Conservation (phyloP, 345 rosid species). For the Rubroshorea leprosula region DNA sequence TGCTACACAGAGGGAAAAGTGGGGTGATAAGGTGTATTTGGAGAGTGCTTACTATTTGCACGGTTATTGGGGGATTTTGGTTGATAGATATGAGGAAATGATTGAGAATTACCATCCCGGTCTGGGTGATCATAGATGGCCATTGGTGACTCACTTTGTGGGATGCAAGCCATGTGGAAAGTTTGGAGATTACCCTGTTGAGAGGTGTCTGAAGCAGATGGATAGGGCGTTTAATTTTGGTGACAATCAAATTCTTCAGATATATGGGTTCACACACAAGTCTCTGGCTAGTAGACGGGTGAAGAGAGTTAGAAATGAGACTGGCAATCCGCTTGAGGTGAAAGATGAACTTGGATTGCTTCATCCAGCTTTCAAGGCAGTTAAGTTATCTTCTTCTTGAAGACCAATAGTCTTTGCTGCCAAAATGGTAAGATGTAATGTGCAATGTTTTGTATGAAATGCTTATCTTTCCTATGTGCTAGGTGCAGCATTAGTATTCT, state of each 20-base stretch:
- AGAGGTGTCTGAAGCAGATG: constrained; percentile 69
- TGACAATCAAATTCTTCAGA: constrained; percentile 64
- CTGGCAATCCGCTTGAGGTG: constrained; percentile 37
- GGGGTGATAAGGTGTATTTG: constrained; percentile 68
- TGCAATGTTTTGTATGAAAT: constrained; percentile 7
- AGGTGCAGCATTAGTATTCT: constrained; percentile 15
- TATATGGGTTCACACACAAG: constrained; percentile 60
- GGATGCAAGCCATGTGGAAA: constrained; percentile 87
- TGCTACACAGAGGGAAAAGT: constrained; percentile 54
- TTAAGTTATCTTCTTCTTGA: constrained; percentile 29
- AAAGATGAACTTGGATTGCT: constrained; percentile 42
- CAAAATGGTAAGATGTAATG: constrained; percentile 9
- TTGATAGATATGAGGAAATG: constrained; percentile 67
- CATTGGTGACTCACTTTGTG: constrained; percentile 71
- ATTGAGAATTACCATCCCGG: constrained; percentile 62
- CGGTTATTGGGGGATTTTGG: constrained; percentile 72
- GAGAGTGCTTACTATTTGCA: constrained; percentile 72
- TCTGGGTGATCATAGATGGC: constrained; percentile 71
- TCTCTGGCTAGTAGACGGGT: constrained; percentile 47
- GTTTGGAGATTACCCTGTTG: constrained; percentile 60
- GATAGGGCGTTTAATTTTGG: constrained; percentile 73
- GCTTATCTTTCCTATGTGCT: not conserved
- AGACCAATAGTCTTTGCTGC: not conserved
- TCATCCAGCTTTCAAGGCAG: constrained; percentile 39
- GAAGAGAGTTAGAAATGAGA: constrained; percentile 48